These are phyloP conservation scores for Colletotrichum sp. DNA, from an alignment of 2,329 filamentous ascomycete genomes.

Conservation along the genomic window DNA sequence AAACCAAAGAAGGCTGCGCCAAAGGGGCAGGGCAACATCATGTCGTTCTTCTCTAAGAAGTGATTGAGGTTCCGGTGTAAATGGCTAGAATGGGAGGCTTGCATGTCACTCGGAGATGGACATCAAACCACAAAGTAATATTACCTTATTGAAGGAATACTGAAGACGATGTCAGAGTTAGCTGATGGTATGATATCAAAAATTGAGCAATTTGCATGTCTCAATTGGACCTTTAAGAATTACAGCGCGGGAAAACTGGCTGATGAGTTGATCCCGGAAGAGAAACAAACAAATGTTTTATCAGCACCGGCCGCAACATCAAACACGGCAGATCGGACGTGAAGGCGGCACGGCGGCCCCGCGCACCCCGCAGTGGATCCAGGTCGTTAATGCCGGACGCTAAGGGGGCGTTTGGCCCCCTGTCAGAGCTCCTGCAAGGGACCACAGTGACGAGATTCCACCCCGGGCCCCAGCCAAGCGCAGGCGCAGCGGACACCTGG, in stretches of 20 bases:
- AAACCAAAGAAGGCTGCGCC: slow-evolving; percentile 61
- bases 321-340: background rate
- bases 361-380: slow-evolving; percentile 13
- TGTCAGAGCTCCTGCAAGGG: slow-evolving; percentile 21
- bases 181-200: background rate
- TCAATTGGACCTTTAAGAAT: background rate
- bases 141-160: background rate
- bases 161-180: background rate
- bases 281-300: background rate
- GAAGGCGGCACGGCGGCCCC: background rate
- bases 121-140: background rate
- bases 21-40: slow-evolving; percentile 82
- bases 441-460: slow-evolving; percentile 9
- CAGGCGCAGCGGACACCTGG: slow-evolving; percentile 12
- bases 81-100: background rate
- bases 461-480: background rate
- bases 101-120: background rate
- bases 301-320: background rate
- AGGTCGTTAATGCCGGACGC: background rate
- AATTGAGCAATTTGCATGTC: background rate
- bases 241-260: too few relatives aligned
- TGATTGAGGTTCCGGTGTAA: slow-evolving; percentile 32
- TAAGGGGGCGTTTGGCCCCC: background rate
- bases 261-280: background rate
- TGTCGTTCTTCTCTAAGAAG: slow-evolving; percentile 91